Base-by-base conservation (phyloP, 164 flowering plant genomes). In the Dillenia suffruticosa region DNA sequence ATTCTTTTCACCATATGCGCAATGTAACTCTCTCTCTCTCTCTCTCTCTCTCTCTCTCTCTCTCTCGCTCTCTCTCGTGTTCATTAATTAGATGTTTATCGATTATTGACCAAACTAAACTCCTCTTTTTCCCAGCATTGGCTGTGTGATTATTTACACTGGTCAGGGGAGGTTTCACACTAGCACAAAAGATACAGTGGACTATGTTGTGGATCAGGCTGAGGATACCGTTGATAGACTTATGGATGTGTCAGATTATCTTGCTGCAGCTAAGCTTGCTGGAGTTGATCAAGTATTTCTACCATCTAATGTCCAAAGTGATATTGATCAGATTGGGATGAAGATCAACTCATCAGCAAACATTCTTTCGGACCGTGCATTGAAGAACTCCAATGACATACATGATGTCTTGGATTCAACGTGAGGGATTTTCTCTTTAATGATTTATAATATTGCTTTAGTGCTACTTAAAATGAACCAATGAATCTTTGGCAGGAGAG, bases 91-190 rank as follows among this genome's bases (percentile, higher is more conserved):
- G 40, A 26, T 26, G 40, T 26, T 19, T 26, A 26, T 26, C 5
- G 2, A 26, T 26, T 26, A 26, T 26, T 26, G 40, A 26, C 40
- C 3, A 26, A 26, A 26, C 40, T 26, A 26, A 26, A 4, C 40
- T 26, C 40, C 40, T 26, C 40, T 26, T 26, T 26, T 26, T 26
- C 40, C 40, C 81, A 92, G 98, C 19, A 63, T 74, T 63, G 98
- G 98, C 48, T 88, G 91, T 59, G 60, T 84, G 12, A 73, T 92
- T 32, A 76, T 92, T 60, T 95, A 88, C 79, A 75, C 79, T 40
- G 96, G 90, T 14, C 94, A 92, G 72, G 90, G 79, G 50, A 83
- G 84, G 70, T 88, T 85, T 58, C 88, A 89, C 51, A 53, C 63
- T 40, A 88, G 81, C 19, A 84, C 88, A 8, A 58, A 72, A 50